Conservation (phyloP, 805 yeast species). For the Wickerhamomyces chambardii region DNA sequence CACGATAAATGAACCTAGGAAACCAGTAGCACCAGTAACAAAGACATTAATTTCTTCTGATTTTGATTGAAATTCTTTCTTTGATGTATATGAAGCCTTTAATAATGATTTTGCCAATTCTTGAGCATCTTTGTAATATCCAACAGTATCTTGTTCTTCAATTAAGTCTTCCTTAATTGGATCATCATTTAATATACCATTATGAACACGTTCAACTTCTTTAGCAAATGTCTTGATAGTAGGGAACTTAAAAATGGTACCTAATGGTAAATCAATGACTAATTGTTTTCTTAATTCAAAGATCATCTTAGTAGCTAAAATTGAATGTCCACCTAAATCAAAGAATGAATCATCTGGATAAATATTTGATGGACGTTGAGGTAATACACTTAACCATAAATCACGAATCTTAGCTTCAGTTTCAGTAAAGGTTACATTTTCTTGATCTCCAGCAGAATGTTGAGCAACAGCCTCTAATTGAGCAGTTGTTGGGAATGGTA, state of each 20-base stretch:
- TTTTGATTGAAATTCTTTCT: slow-evolving; percentile 20
- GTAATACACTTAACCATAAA: slow-evolving; percentile 80
- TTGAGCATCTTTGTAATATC: slow-evolving; percentile 72
- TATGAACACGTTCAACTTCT: slow-evolving; percentile 52
- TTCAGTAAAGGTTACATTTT: slow-evolving; percentile 47
- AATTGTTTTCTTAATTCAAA: slow-evolving; percentile 78
- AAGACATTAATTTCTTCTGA: slow-evolving; percentile 49
- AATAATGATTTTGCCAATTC: slow-evolving; percentile 32
- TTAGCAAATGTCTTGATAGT: slow-evolving; percentile 72
- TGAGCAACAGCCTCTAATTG: slow-evolving; percentile 73
- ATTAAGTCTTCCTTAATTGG: slow-evolving; percentile 15
- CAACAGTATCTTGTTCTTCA: slow-evolving; percentile 20
- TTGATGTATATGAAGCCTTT: slow-evolving; percentile 35
- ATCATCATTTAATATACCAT: slow-evolving; percentile 36
- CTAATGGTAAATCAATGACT: slow-evolving; percentile 78
- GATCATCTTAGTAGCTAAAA: slow-evolving; percentile 94
- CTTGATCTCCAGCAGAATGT: slow-evolving; percentile 30
- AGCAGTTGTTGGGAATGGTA: slow-evolving; percentile 89
- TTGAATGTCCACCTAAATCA: slow-evolving; percentile 97
- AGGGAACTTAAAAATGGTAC: slow-evolving; percentile 84
- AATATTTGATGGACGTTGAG: slow-evolving; percentile 73
- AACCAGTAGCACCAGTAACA: slow-evolving; percentile 95
- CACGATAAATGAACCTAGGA: slow-evolving; percentile 84
- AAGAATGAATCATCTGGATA: slow-evolving; percentile 84
- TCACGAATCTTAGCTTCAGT: slow-evolving; percentile 66